Evolutionary conservation across 805 yeast species (phyloP), one percentile per base, ranked within the genome.

Genomic region (Maudiozyma bulderi): DNA sequence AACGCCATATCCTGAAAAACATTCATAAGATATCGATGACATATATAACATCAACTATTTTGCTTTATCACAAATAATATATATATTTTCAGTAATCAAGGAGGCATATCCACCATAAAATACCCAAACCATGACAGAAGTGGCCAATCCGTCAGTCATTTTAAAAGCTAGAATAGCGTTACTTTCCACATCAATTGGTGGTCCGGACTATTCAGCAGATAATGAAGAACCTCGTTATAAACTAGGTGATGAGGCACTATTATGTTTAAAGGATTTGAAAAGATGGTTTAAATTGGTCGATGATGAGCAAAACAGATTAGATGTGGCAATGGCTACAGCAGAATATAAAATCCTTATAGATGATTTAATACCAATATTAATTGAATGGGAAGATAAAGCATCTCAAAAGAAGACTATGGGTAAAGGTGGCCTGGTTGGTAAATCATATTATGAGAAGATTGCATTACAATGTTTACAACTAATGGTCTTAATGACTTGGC

Each of bases 181-280:
- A 41, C 73, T 90, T 39, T 87, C 89, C 3, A 79, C 95, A 3
- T 95, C 98, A 0, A 73, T 91, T 2, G 99, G 99, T 47, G 98
- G 97, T 1, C 77, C 82, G 0, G 96, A 90, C 65, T 78, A 82
- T 44, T 67, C 82, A 1, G 70, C 82, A 0, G 63, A 67, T 5
- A 53, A 61, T 2, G 63, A 66, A 1, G 74, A 75, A 3, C 73
- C 75, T 0, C 80, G 80, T 0, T 93, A 93, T 59, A 79, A 78
- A 51, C 73, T 90, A 3, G 98, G 98, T 9, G 88, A 84, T 51
- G 97, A 91, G 46, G 64, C 69, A 32, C 56, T 76, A 32, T 89
- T 89, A 0, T 88, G 97, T 66, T 67, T 93, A 33, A 83, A 85
- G 56, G 99, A 93, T 66, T 66, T 93, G 52, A 88, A 87, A 62